Percentiles rank a stretch among this genome's conserved stretches.
phyloP scores from a whole-genome alignment of 2,329 filamentous ascomycete species.

The Neoscytalidium dimidiatum region DNA sequence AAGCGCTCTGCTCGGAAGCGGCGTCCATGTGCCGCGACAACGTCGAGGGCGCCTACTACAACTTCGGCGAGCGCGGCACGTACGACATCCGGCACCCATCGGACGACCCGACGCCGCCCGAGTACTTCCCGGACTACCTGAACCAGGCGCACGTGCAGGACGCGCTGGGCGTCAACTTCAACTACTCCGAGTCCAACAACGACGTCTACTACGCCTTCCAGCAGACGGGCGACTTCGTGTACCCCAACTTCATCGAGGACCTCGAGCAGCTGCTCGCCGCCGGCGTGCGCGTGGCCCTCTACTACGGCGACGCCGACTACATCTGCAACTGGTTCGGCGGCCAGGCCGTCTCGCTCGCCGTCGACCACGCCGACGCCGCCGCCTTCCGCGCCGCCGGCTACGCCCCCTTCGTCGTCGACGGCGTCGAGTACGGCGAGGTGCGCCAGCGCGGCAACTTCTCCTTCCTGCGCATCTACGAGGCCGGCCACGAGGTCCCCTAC shows the following conservation, averaged over 20 bases:
- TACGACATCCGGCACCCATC: slow-evolving; percentile 63
- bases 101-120: slow-evolving; percentile 63
- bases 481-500: slow-evolving; percentile 44
- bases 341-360: slow-evolving; percentile 30
- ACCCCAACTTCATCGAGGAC: slow-evolving; percentile 56
- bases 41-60: slow-evolving; percentile 60
- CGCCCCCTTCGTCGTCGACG: slow-evolving; percentile 38
- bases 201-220: slow-evolving; percentile 55
- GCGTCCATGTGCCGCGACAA: slow-evolving; percentile 57
- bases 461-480: slow-evolving; percentile 41
- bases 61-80: slow-evolving; percentile 46
- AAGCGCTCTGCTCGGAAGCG: slow-evolving; percentile 57
- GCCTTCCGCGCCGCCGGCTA: slow-evolving; percentile 33
- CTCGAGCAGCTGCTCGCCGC: slow-evolving; percentile 43
- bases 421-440: slow-evolving; percentile 43
- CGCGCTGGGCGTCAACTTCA: slow-evolving; percentile 64
- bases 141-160: slow-evolving; percentile 60
- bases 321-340: slow-evolving; percentile 40
- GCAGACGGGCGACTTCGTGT: slow-evolving; percentile 57
- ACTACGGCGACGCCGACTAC: slow-evolving; percentile 40
- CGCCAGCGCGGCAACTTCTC: slow-evolving; percentile 43
- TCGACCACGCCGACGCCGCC: slow-evolving; percentile 40
- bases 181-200: slow-evolving; percentile 56
- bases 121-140: slow-evolving; percentile 64
- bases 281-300: slow-evolving; percentile 40